Conservation (phyloP, 1,139 yeast species). For the Hanseniaspora sp. region DNA sequence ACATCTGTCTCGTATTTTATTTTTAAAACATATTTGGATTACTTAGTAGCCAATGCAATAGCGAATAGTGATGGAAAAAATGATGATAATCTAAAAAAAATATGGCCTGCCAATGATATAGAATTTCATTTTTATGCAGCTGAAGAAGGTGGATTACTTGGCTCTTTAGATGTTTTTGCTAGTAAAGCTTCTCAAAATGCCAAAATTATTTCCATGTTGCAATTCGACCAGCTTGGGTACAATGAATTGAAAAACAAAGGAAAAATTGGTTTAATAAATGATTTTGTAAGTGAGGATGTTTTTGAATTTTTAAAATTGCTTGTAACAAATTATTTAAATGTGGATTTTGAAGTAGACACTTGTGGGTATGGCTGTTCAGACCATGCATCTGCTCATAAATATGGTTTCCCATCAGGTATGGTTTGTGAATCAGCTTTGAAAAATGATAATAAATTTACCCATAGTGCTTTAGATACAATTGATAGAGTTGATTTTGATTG, state of each 20-base stretch:
- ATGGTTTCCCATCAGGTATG: constrained; percentile 75
- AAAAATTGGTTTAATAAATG: constrained; percentile 70
- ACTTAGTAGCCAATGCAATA: constrained; percentile 18
- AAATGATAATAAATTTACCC: constrained; percentile 57
- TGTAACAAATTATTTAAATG: constrained; percentile 49
- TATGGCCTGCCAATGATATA: constrained; percentile 57
- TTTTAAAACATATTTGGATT: constrained; percentile 46
- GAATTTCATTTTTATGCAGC: constrained; percentile 94
- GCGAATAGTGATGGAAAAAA: constrained; percentile 14
- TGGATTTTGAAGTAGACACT: constrained; percentile 59
- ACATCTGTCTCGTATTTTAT: constrained; percentile 70
- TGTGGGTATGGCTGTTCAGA: constrained; percentile 95
- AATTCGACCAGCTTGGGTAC: constrained; percentile 94
- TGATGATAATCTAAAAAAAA: constrained; percentile 26
- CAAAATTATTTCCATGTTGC: constrained; percentile 70
- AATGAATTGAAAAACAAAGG: constrained; percentile 51
- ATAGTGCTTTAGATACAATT: constrained; percentile 67
- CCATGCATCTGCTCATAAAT: constrained; percentile 74
- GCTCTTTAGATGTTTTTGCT: constrained; percentile 69
- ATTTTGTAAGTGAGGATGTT: constrained; percentile 52
- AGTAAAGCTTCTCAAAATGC: constrained; percentile 28
- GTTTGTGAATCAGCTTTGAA: constrained; percentile 66
- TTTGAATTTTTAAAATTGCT: constrained; percentile 53
- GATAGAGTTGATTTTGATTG: constrained; percentile 70
- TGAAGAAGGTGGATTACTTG: constrained; percentile 86